Conservation (phyloP, 1,139 yeast genomes). For the Blastobotrys arbuscula region DNA sequence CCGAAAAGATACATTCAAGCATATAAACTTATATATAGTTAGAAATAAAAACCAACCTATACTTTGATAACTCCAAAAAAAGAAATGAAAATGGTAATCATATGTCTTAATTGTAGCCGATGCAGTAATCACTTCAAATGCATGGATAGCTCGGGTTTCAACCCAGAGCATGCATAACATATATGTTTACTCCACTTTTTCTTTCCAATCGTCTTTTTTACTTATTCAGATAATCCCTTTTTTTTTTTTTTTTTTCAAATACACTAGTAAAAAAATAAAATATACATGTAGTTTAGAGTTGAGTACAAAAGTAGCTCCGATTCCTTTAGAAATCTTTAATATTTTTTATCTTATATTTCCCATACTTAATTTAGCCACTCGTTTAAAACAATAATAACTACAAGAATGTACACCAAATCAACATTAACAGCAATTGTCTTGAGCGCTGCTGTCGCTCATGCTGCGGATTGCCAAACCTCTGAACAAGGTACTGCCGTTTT, state of each 20-base stretch:
- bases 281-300: neutral
- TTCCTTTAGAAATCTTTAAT: neutral
- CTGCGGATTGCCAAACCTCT: slow-evolving; percentile 5
- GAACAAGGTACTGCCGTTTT: slow-evolving; percentile 4
- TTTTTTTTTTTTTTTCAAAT: too few species aligned
- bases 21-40: too few species aligned
- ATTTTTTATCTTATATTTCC: neutral
- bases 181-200: neutral
- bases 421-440: slow-evolving; percentile 6
- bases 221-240: neutral
- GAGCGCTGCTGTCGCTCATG: slow-evolving; percentile 7
- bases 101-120: neutral
- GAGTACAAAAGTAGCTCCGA: neutral
- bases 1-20: too few species aligned
- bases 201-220: neutral
- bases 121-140: neutral
- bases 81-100: too few species aligned
- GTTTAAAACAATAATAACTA: neutral
- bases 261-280: neutral
- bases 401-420: slow-evolving; percentile 8
- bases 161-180: neutral
- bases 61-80: too few species aligned
- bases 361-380: neutral
- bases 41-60: neutral
- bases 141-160: neutral